These are phyloP conservation scores for Podila clonocystis DNA, from an alignment of 192 early-diverging fungal genomes.

Conservation along the genomic window DNA sequence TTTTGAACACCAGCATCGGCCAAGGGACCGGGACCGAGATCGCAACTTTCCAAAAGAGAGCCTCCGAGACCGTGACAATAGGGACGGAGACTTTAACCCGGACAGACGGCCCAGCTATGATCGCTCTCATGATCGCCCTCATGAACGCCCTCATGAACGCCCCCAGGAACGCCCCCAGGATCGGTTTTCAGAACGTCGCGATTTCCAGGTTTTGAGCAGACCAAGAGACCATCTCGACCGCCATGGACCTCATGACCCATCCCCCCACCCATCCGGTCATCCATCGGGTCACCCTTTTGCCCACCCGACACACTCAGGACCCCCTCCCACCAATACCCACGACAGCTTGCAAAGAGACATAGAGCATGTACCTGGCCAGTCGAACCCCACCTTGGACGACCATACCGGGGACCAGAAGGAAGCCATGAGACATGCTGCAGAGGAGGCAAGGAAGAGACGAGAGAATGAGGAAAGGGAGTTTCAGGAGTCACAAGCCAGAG, in stretches of 20 bases:
- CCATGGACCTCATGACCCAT: slow-evolving; percentile 11
- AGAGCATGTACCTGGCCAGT: not conserved
- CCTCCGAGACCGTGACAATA: slow-evolving; percentile 34
- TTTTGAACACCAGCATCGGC: not conserved
- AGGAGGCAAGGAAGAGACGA: slow-evolving; percentile 37
- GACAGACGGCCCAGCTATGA: slow-evolving; percentile 32
- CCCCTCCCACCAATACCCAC: slow-evolving; percentile 1
- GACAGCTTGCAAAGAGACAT: slow-evolving; percentile 7
- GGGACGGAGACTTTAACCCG: slow-evolving; percentile 13
- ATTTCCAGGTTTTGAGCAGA: slow-evolving; percentile 33
- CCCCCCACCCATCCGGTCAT: not conserved
- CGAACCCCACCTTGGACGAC: slow-evolving; percentile 8
- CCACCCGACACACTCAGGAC: not conserved
- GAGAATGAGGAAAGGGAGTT: slow-evolving; percentile 30
- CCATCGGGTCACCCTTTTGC: not conserved
- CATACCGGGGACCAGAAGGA: slow-evolving; percentile 38
- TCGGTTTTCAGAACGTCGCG: slow-evolving; percentile 24
- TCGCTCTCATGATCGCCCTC: slow-evolving; percentile 6
- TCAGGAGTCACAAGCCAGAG: slow-evolving; percentile 31
- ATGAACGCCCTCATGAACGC: too few relatives aligned
- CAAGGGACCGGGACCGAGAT: not conserved
- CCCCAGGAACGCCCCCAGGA: not conserved
- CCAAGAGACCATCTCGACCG: slow-evolving; percentile 21
- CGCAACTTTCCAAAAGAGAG: slow-evolving; percentile 11
- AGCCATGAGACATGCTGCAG: slow-evolving; percentile 40